Conservation (phyloP, 257 asterid species). For the Scutellaria barbata region DNA sequence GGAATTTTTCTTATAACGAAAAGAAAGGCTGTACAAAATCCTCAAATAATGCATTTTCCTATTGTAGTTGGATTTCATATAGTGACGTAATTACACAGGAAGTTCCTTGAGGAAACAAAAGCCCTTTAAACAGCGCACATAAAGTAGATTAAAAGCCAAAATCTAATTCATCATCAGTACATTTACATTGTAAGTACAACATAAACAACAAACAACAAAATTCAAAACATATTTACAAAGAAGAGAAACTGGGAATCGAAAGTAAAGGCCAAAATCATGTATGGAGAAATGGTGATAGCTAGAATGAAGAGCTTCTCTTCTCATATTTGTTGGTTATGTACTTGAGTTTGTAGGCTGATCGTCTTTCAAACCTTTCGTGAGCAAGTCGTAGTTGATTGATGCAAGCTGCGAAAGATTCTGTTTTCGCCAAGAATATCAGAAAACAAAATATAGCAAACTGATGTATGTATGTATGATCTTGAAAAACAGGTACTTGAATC, state of each 20-base stretch:
- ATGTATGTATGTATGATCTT: not conserved
- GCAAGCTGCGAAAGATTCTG: conserved; percentile 98
- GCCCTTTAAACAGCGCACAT: not conserved
- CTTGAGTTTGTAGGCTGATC: conserved; percentile 64
- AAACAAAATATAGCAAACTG: conserved; percentile 12
- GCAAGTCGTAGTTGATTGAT: conserved; percentile 92
- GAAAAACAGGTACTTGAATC: not conserved
- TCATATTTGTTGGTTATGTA: conserved; percentile 36
- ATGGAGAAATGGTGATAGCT: not conserved
- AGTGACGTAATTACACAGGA: too few species aligned
- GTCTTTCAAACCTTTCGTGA: conserved; percentile 83
- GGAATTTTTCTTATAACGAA: too few species aligned
- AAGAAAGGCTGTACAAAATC: too few species aligned
- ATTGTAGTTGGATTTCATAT: too few species aligned
- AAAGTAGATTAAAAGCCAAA: not conserved
- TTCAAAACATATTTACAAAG: conserved; percentile 54
- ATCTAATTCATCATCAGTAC: conserved; percentile 16
- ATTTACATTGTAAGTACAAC: conserved; percentile 30
- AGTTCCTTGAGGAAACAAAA: too few species aligned
- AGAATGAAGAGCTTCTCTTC: not conserved
- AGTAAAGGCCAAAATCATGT: conserved; percentile 22
- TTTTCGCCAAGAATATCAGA: conserved; percentile 27
- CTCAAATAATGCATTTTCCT: too few species aligned
- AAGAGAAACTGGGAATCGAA: conserved; percentile 20
- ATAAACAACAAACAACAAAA: conserved; percentile 25